Percentiles rank a stretch among this genome's conserved stretches.
phyloP scores from a whole-genome alignment of 1,139 yeast species.

The Blastobotrys elegans region DNA sequence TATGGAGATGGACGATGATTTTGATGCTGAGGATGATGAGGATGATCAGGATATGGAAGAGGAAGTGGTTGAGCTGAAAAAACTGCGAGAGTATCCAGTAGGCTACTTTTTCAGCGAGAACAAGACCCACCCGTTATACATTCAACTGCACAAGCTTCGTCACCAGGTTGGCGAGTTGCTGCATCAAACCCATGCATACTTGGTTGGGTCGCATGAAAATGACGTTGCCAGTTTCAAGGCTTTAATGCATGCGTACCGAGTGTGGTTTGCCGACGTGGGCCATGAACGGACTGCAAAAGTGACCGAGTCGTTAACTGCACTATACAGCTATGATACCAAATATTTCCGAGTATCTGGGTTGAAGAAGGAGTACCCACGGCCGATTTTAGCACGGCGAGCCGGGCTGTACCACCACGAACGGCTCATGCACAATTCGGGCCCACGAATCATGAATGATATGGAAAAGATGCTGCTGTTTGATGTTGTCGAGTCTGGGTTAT shows the following conservation, averaged over 20 bases:
- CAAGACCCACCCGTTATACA: constrained; percentile 44
- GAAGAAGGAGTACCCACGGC: constrained; percentile 72
- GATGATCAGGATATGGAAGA: constrained; percentile 42
- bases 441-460: constrained; percentile 62
- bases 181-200: constrained; percentile 52
- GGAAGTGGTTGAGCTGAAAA: constrained; percentile 29
- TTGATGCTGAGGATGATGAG: constrained; percentile 34
- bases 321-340: constrained; percentile 44
- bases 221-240: constrained; percentile 67
- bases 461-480: constrained; percentile 66
- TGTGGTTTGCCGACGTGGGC: constrained; percentile 85
- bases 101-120: constrained; percentile 48
- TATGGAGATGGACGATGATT: constrained; percentile 28
- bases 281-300: constrained; percentile 61
- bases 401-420: constrained; percentile 75
- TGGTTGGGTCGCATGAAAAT: constrained; percentile 52
- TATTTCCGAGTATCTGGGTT: constrained; percentile 47
- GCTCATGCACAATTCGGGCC: constrained; percentile 67
- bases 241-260: constrained; percentile 60
- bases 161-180: constrained; percentile 60
- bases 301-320: constrained; percentile 44
- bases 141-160: constrained; percentile 58
- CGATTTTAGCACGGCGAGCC: constrained; percentile 71
- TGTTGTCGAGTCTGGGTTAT: constrained; percentile 61
- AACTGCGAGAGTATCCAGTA: constrained; percentile 35